phyloP scores from a whole-genome alignment of 1,284 basidiomycete species.

The Ceratobasidium sp. region DNA sequence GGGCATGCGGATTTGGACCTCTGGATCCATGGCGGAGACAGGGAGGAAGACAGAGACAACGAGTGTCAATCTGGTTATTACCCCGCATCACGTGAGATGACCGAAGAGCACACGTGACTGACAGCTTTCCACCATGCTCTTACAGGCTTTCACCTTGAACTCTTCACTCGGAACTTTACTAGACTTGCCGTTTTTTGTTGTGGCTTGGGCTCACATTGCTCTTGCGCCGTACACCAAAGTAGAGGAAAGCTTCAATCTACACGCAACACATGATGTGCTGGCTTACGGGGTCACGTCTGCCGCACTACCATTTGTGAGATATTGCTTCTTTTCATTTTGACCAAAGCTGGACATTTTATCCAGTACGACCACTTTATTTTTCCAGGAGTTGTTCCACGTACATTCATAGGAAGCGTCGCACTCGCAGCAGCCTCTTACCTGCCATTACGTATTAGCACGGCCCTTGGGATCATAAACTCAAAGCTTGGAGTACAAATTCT shows the following conservation, averaged over 20 bases:
- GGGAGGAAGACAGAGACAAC: background rate
- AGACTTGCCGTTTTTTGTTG: conserved; percentile 67
- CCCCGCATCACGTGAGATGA: conserved; percentile 37
- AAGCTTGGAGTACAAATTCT: conserved; percentile 73
- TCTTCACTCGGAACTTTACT: conserved; percentile 48
- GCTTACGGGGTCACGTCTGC: conserved; percentile 70
- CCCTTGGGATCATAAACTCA: conserved; percentile 59
- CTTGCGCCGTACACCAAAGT: conserved; percentile 94
- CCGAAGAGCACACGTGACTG: background rate
- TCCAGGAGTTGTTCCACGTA: conserved; percentile 89
- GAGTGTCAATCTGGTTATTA: background rate
- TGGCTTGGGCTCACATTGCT: conserved; percentile 73
- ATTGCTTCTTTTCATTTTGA: conserved; percentile 25
- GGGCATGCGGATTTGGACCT: conserved; percentile 36
- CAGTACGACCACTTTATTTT: conserved; percentile 93
- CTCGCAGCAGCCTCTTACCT: conserved; percentile 65
- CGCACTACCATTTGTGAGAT: conserved; percentile 63
- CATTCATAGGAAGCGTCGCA: conserved; percentile 79
- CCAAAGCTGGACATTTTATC: conserved; percentile 23
- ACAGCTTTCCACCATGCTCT: conserved; percentile 22
- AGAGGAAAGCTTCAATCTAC: conserved; percentile 96
- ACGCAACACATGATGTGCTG: conserved; percentile 89
- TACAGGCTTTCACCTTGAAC: background rate
- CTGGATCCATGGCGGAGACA: conserved; percentile 19
- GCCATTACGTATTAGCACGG: conserved; percentile 58